Conservation (phyloP, 192 early-diverging fungal species). For the Gonapodya prolifera region DNA sequence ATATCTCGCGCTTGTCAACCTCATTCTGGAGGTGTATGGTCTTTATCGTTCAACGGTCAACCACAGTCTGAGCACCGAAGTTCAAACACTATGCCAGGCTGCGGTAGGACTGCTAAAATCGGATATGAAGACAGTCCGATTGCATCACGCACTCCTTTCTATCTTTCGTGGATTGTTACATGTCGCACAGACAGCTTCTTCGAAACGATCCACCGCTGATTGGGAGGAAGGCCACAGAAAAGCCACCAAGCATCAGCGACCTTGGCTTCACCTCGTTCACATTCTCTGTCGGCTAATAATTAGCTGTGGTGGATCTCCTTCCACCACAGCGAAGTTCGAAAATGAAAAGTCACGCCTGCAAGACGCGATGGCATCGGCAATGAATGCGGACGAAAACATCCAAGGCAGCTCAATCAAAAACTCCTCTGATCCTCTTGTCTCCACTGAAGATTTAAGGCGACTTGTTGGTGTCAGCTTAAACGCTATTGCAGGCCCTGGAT, state of each 20-base stretch:
- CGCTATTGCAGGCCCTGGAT: background rate
- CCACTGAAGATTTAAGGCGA: background rate
- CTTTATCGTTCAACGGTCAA: background rate
- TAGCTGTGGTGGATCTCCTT: background rate
- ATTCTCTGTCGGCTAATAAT: background rate
- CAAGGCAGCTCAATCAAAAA: background rate
- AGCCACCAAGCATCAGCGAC: background rate
- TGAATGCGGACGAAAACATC: background rate
- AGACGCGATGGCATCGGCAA: background rate
- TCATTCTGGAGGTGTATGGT: background rate
- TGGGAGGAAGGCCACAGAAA: background rate
- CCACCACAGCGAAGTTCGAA: background rate
- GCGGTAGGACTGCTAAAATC: background rate
- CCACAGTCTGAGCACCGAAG: background rate
- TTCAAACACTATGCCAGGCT: background rate
- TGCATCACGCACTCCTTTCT: background rate
- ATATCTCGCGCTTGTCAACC: background rate
- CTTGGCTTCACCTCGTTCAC: background rate
- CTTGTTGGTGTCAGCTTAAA: background rate
- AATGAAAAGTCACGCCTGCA: background rate
- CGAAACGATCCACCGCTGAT: background rate
- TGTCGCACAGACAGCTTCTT: background rate
- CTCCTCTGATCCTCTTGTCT: background rate
- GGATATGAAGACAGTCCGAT: background rate
- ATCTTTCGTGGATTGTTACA: background rate